Percentiles rank a stretch among this genome's conserved stretches.
Conservation (phyloP, 148 eudicot genomes). For the Cornus kousa region DNA sequence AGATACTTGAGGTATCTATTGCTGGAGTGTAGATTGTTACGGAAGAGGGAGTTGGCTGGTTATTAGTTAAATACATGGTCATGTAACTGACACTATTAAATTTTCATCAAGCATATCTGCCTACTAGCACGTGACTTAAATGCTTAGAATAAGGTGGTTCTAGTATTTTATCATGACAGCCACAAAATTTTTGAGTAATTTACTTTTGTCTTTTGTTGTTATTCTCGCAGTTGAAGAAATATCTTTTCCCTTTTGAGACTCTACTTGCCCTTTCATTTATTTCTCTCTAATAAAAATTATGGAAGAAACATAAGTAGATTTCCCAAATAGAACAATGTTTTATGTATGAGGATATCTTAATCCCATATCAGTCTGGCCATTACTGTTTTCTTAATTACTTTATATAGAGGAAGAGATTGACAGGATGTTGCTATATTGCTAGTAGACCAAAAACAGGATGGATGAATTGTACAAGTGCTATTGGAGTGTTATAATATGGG, state of each 20-base stretch:
- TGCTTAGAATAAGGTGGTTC: too few species aligned
- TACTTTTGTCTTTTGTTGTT: background rate
- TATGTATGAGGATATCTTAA: too few species aligned
- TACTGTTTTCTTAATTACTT: too few species aligned
- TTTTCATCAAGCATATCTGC: background rate
- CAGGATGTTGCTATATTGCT: background rate
- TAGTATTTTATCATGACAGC: background rate
- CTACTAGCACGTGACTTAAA: background rate
- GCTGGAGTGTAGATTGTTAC: background rate
- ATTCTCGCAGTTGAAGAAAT: background rate
- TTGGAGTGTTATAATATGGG: background rate
- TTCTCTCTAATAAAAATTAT: too few species aligned
- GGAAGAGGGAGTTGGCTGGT: background rate
- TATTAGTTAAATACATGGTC: background rate
- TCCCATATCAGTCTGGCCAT: background rate
- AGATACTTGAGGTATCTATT: background rate
- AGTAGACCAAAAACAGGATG: background rate
- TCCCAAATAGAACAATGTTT: background rate
- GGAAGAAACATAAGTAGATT: background rate
- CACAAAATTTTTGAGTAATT: background rate
- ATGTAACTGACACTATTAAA: background rate
- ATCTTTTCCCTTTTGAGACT: background rate
- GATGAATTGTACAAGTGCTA: background rate
- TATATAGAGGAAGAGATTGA: background rate
- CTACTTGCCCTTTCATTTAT: background rate